Conservation (phyloP, 2,329 filamentous ascomycete species). For the Aureobasidium sp. region DNA sequence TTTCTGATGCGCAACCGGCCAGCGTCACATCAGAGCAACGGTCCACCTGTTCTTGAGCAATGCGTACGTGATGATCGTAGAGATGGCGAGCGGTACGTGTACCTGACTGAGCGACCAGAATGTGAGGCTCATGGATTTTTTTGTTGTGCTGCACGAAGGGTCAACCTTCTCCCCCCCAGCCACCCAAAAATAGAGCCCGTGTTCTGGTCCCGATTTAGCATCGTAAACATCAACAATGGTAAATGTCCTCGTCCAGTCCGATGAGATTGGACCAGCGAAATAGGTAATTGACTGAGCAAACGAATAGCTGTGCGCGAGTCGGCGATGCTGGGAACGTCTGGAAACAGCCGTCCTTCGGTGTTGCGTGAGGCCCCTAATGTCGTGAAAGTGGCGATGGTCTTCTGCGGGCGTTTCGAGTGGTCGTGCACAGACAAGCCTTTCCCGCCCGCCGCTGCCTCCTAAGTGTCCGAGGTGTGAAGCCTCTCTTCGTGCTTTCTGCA, state of each 20-base stretch:
- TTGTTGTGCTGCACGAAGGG: not conserved
- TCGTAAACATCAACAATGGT: constrained; percentile 10
- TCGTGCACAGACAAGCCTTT: not conserved
- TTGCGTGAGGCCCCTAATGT: not conserved
- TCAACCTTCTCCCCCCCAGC: not conserved
- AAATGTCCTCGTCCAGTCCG: not conserved
- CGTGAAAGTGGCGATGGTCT: not conserved
- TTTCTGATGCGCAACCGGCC: not conserved
- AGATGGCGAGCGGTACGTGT: not conserved
- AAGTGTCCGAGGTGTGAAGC: not conserved
- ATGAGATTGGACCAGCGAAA: not conserved
- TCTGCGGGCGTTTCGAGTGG: not conserved
- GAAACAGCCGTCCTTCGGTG: not conserved
- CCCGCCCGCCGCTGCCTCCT: not conserved
- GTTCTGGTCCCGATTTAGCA: not conserved
- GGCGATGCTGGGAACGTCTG: not conserved
- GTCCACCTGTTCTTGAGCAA: not conserved
- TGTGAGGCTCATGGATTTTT: not conserved
- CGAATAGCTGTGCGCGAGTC: not conserved
- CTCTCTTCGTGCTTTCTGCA: not conserved
- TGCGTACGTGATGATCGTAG: not conserved
- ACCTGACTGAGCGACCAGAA: not conserved
- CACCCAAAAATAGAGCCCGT: constrained; percentile 7
- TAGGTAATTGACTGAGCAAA: not conserved
- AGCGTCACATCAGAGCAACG: not conserved